These are phyloP conservation scores for Polychytrium aggregatum DNA, from an alignment of 192 early-diverging fungal species.

Conservation along the genomic window DNA sequence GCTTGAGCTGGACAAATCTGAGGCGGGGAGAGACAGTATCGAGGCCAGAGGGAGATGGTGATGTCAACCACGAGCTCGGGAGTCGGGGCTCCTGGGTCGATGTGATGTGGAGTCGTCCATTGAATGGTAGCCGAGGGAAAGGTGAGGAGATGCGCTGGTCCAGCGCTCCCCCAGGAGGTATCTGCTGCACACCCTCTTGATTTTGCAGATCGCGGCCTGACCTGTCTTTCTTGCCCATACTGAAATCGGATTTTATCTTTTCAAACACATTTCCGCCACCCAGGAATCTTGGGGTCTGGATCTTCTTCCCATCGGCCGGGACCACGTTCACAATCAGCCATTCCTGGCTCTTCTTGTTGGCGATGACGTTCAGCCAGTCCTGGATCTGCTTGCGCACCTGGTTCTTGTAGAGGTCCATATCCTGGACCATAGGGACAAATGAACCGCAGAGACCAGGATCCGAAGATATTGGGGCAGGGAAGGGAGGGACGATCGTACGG, in stretches of 20 bases:
- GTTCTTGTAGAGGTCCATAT: constrained; percentile 63
- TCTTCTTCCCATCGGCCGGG: constrained; percentile 13
- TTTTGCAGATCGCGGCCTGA: constrained; percentile 9
- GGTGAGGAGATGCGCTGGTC: too few species aligned
- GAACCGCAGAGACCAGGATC: not conserved
- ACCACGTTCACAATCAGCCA: constrained; percentile 65
- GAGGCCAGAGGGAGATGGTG: too few species aligned
- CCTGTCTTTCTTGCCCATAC: constrained; percentile 47
- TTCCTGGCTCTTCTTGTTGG: constrained; percentile 71
- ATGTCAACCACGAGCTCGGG: too few species aligned
- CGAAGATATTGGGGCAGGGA: not conserved
- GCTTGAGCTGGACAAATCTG: constrained; percentile 16
- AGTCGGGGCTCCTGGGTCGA: too few species aligned
- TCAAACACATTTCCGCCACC: constrained; percentile 51
- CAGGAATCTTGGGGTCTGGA: constrained; percentile 6
- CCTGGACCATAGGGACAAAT: constrained; percentile 29
- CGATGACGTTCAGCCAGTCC: constrained; percentile 65
- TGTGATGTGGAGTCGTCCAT: too few species aligned
- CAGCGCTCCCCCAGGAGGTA: too few species aligned
- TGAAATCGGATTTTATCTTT: constrained; percentile 77
- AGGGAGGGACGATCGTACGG: not conserved
- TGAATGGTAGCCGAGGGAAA: too few species aligned
- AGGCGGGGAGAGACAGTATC: too few species aligned
- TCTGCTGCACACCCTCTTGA: too few species aligned
- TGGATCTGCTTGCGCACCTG: constrained; percentile 55